Evolutionary conservation across 371 early-diverging fungal genomes (phyloP), one percentile per base, ranked within the genome.

Genomic region (Circinella minor): DNA sequence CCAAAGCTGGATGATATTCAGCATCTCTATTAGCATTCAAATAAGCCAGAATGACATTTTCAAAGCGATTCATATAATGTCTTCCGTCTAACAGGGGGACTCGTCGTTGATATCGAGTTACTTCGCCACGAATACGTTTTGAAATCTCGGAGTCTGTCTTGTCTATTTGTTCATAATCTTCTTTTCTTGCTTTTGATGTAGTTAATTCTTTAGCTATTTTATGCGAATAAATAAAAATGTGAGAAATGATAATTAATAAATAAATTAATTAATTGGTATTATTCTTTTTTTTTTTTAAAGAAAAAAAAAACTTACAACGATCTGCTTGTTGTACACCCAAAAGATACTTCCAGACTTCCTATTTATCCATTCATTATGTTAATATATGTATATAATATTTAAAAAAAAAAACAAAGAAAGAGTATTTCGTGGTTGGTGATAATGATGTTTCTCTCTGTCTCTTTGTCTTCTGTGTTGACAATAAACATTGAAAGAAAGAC

Each of bases 271-370:
- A 14, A 14, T 51, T 51, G 15, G 3, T n/a, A 14, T 8, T 4
- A 51, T n/a, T 51, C 51, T 15, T 51, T 51, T n/a, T 51, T 5
- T 13, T 13, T 36, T 63, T 11, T 46, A 5, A 9, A 17, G 27
- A 59, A 18, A 59, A 49, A 10, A 3, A 11, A 55, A 13, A 83
- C 89, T 84, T 89, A 92, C 95, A 93, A 66, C 95, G 86, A 81
- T 97, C 95, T 4, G 95, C 86, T 70, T 90, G 88, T 77, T 93
- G 92, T 17, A 95, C 91, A 38, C 94, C 95, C 47, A 97, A 86
- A 49, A 97, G 81, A 70, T 91, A 96, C 82, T 93, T 91, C 97
- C 97, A 97, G 48, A 93, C 95, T 67, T 94, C 94, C 92, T 92
- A 85, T 68, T 61, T 64, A 63, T 49, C 62, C 60, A 72, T 14